These are phyloP conservation scores for Artemisia annua DNA, from an alignment of 129 eudicot genomes.

Conservation along the genomic window DNA sequence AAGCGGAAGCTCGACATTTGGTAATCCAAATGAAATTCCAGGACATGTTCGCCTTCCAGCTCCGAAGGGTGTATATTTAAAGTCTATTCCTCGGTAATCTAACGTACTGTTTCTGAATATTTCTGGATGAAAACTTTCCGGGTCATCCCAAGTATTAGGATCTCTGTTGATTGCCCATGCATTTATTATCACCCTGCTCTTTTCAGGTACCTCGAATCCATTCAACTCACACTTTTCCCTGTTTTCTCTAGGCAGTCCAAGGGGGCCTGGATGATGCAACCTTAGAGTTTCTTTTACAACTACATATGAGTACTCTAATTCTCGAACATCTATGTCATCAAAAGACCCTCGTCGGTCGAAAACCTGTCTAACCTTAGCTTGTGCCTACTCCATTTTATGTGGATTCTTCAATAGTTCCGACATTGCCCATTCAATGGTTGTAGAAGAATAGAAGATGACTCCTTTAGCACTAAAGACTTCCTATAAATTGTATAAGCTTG, in stretches of 20 bases:
- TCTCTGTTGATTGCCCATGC: slow-evolving; percentile 21
- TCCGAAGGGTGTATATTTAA: slow-evolving; percentile 22
- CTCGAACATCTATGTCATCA: slow-evolving; percentile 10
- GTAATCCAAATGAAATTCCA: slow-evolving; percentile 18
- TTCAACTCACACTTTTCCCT: slow-evolving; percentile 14
- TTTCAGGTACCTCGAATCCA: slow-evolving; percentile 23
- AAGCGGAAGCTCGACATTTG: slow-evolving; percentile 22
- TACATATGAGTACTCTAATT: slow-evolving; percentile 9
- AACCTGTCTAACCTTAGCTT: slow-evolving; percentile 17
- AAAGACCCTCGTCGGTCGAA: background rate
- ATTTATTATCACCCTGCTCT: slow-evolving; percentile 16
- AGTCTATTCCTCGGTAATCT: slow-evolving; percentile 22
- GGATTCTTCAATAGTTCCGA: slow-evolving; percentile 26
- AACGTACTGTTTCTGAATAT: slow-evolving; percentile 18
- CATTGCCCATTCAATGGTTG: slow-evolving; percentile 26
- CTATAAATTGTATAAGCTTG: slow-evolving; percentile 10
- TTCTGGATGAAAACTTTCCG: slow-evolving; percentile 22
- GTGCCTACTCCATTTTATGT: slow-evolving; percentile 15
- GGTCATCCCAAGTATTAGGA: slow-evolving; percentile 25
- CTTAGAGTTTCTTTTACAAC: slow-evolving; percentile 25
- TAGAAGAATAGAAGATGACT: slow-evolving; percentile 18
- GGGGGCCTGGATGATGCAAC: slow-evolving; percentile 23
- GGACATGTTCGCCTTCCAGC: slow-evolving; percentile 30
- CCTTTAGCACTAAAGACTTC: slow-evolving; percentile 24
- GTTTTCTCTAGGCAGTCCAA: slow-evolving; percentile 22